A percentile compares a stretch with the other conserved stretches of the same genome.
Conservation (phyloP, 129 eudicot genomes). For the Deinandra increscens region DNA sequence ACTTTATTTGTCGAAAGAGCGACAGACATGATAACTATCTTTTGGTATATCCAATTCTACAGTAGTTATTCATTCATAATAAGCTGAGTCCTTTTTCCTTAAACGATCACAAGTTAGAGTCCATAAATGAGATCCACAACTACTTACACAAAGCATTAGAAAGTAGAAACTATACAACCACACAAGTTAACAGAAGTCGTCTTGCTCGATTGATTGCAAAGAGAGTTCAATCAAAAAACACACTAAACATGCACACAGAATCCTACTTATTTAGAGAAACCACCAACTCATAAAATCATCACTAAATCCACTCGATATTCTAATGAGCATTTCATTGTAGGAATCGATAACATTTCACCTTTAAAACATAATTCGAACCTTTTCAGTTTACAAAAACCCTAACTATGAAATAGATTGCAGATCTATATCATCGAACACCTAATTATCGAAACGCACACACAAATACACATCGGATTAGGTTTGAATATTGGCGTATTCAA, state of each 20-base stretch:
- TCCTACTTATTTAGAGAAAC: neutral
- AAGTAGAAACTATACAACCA: neutral
- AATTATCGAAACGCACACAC: neutral
- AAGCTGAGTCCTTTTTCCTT: neutral
- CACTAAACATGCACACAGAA: neutral
- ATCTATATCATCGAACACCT: conserved; percentile 10
- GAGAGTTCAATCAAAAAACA: neutral
- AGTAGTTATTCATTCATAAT: neutral
- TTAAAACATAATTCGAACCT: neutral
- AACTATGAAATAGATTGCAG: conserved; percentile 1
- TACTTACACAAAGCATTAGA: neutral
- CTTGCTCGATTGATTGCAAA: neutral
- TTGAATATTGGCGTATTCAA: neutral
- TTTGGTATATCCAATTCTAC: neutral
- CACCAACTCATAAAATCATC: neutral
- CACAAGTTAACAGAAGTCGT: neutral
- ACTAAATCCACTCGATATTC: neutral
- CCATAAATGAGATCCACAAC: neutral
- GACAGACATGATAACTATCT: neutral
- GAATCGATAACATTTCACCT: neutral
- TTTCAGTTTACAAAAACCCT: conserved; percentile 5
- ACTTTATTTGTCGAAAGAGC: too few relatives aligned
- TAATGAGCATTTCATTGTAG: too few relatives aligned
- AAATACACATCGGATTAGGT: neutral
- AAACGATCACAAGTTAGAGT: neutral